These are phyloP conservation scores for Aspergillus olivimuriae DNA, from an alignment of 495 filamentous ascomycete genomes.

Conservation along the genomic window DNA sequence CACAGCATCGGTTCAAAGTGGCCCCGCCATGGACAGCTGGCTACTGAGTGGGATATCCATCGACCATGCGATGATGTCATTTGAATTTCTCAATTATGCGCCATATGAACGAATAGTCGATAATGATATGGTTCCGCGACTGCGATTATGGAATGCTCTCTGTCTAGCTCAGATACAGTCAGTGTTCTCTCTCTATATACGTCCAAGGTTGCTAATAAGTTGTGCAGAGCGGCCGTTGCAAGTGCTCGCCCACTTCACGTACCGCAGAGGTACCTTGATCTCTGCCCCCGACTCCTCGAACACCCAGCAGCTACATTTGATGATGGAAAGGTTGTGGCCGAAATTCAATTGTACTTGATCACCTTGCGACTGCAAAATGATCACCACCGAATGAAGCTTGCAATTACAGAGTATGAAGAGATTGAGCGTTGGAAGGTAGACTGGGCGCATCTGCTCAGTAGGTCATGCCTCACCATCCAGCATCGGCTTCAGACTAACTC, in stretches of 20 bases:
- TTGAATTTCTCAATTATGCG: constrained; percentile 24
- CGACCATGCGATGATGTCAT: constrained; percentile 32
- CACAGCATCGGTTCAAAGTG: constrained; percentile 26
- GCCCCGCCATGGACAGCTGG: constrained; percentile 36
- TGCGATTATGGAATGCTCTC: constrained; percentile 36
- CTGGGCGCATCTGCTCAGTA: constrained; percentile 34
- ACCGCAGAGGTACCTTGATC: constrained; percentile 28
- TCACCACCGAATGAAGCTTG: constrained; percentile 24
- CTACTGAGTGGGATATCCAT: constrained; percentile 38
- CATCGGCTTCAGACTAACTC: constrained; percentile 1
- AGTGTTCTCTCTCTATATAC: constrained; percentile 5
- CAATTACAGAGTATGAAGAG: constrained; percentile 31
- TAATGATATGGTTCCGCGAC: constrained; percentile 26
- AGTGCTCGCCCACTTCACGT: constrained; percentile 32
- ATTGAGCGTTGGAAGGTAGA: constrained; percentile 36
- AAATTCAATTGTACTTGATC: constrained; percentile 33
- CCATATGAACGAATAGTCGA: constrained; percentile 20
- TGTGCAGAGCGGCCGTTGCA: constrained; percentile 33
- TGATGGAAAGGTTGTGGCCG: constrained; percentile 31
- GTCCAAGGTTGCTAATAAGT: too few species aligned
- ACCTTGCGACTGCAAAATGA: constrained; percentile 24
- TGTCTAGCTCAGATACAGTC: constrained; percentile 36
- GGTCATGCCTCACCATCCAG: background rate
- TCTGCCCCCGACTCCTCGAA: constrained; percentile 31
- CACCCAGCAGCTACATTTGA: constrained; percentile 28